phyloP scores from a whole-genome alignment of 768 basidiomycete genomes.

The Lepiota subincarnata region DNA sequence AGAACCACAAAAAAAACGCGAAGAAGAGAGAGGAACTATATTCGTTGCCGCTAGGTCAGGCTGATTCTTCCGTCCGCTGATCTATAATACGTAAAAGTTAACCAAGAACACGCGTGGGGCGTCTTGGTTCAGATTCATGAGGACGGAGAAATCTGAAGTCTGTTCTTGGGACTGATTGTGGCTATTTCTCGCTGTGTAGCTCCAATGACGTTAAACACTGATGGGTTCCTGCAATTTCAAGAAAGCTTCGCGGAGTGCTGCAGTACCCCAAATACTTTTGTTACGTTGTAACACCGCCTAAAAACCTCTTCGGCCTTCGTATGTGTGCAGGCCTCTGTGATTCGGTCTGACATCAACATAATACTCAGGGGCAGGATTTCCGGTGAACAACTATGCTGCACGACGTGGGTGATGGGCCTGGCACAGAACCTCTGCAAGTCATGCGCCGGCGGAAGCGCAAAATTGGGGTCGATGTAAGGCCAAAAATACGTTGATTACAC shows the following conservation, averaged over 20 bases:
- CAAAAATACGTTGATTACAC: no score
- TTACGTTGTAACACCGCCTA: not conserved
- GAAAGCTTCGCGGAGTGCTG: slow-evolving; percentile 6
- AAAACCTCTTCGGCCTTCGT: not conserved
- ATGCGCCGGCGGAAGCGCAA: no score
- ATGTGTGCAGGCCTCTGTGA: no score
- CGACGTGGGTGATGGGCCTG: no score
- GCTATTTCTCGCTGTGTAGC: not conserved
- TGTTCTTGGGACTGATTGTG: not conserved
- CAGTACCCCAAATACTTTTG: not conserved
- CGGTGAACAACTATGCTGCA: no score
- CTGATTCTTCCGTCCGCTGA: not conserved
- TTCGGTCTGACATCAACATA: no score
- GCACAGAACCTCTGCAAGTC: no score
- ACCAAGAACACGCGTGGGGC: not conserved
- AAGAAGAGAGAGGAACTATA: not conserved
- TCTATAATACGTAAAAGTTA: not conserved
- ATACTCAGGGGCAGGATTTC: no score
- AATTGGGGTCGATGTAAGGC: no score
- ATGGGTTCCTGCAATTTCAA: slow-evolving; percentile 5
- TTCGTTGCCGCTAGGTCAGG: not conserved
- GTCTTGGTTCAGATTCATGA: not conserved
- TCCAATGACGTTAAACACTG: slow-evolving; percentile 1
- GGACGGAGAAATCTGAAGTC: not conserved
- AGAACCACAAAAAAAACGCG: not conserved